Evolutionary conservation across 768 basidiomycete species (phyloP).

Genomic region (Pisolithus albus): DNA sequence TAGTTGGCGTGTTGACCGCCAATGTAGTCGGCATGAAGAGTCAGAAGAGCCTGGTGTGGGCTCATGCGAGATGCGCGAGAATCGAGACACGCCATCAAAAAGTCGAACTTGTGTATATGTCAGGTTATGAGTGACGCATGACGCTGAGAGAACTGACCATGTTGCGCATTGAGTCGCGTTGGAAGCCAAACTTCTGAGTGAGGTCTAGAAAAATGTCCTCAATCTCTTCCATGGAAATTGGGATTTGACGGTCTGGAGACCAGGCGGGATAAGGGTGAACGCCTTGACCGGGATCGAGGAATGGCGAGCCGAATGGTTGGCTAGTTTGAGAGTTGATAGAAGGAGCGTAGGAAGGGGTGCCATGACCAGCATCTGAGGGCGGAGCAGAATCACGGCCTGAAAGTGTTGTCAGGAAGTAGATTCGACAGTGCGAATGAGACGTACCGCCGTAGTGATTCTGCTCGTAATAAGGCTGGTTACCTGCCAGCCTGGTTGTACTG

Average conservation of each 20-base stretch:
- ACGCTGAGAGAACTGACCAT: slow-evolving; percentile 47
- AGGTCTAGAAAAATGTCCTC: slow-evolving; percentile 98
- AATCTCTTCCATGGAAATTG: slow-evolving; percentile 96
- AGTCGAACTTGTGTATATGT: slow-evolving; percentile 72
- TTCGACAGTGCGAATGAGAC: not conserved
- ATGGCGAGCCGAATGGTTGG: slow-evolving; percentile 51
- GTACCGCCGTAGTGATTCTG: slow-evolving; percentile 17
- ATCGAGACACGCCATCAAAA: slow-evolving; percentile 96
- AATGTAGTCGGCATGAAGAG: slow-evolving; percentile 97
- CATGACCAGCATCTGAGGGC: slow-evolving; percentile 26
- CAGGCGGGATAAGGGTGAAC: slow-evolving; percentile 89
- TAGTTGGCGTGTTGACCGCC: slow-evolving; percentile 99
- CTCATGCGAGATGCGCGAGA: slow-evolving; percentile 98
- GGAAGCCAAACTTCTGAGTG: slow-evolving; percentile 98
- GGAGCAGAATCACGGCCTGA: slow-evolving; percentile 15
- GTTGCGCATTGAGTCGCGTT: slow-evolving; percentile 92
- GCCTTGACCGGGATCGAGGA: slow-evolving; percentile 47
- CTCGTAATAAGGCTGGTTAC: slow-evolving; percentile 32
- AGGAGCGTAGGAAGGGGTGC: slow-evolving; percentile 42
- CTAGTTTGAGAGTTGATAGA: slow-evolving; percentile 59
- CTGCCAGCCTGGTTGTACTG: slow-evolving; percentile 51
- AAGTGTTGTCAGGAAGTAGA: slow-evolving; percentile 3
- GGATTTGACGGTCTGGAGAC: slow-evolving; percentile 88
- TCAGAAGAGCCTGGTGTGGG: slow-evolving; percentile 91
- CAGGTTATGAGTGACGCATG: not conserved